phyloP scores from a whole-genome alignment of 257 asterid genomes.

The Plantago major region DNA sequence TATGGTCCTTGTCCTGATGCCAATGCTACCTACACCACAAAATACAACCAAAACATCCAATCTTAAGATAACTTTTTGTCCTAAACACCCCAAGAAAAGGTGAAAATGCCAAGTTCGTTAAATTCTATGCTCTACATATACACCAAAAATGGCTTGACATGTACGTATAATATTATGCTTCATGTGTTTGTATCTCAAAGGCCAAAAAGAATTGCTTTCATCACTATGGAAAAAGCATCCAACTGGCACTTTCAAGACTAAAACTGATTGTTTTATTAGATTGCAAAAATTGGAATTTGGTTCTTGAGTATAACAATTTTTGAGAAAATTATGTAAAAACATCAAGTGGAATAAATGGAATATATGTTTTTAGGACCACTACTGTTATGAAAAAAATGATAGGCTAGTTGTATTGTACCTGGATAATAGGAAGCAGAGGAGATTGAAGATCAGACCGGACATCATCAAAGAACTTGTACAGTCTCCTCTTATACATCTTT shows the following conservation, averaged over 20 bases:
- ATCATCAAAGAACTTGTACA: conserved; percentile 35
- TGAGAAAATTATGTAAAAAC: not conserved
- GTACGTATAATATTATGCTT: too few species aligned
- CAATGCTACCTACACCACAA: conserved; percentile 46
- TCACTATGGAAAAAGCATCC: too few species aligned
- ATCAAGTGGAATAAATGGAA: too few species aligned
- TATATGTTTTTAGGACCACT: not conserved
- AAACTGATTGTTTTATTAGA: too few species aligned
- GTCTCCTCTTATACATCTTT: conserved; percentile 28
- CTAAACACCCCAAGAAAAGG: too few species aligned
- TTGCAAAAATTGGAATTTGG: too few species aligned
- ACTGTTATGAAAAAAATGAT: not conserved
- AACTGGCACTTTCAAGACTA: too few species aligned
- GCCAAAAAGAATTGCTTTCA: too few species aligned
- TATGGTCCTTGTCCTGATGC: conserved; percentile 59
- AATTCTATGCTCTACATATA: not conserved
- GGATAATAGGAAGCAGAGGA: conserved; percentile 35
- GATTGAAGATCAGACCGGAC: conserved; percentile 37
- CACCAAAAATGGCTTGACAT: too few species aligned
- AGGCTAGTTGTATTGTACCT: conserved; percentile 18
- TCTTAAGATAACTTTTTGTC: not conserved
- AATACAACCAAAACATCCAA: conserved; percentile 1
- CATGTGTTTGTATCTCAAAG: too few species aligned
- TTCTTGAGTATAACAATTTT: too few species aligned
- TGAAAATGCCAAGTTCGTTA: not conserved